Conservation (phyloP, 192 early-diverging fungal genomes). For the Fimicolochytrium jonesii region DNA sequence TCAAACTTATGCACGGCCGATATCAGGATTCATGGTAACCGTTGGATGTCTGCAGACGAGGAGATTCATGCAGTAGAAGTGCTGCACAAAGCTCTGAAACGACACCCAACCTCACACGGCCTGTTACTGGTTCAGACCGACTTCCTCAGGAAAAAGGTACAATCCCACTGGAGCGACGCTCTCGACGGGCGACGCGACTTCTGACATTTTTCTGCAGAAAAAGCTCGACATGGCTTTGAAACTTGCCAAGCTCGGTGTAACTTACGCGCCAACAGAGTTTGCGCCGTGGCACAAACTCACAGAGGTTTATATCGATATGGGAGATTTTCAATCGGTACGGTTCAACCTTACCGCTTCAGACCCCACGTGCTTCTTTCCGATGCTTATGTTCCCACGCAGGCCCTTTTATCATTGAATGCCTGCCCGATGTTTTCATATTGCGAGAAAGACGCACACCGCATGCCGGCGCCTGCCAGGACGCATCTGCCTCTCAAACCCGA, state of each 20-base stretch:
- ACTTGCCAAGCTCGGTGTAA: slow-evolving; percentile 89
- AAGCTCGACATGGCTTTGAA: slow-evolving; percentile 74
- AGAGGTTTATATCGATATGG: slow-evolving; percentile 83
- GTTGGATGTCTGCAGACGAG: slow-evolving; percentile 55
- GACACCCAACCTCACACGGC: slow-evolving; percentile 74
- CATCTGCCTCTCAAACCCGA: slow-evolving; percentile 88
- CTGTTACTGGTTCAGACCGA: slow-evolving; percentile 87
- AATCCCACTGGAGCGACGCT: neutral
- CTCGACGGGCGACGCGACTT: too few species aligned
- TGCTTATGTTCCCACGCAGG: slow-evolving; percentile 57
- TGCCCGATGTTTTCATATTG: slow-evolving; percentile 98
- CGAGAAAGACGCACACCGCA: slow-evolving; percentile 82
- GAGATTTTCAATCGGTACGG: slow-evolving; percentile 76
- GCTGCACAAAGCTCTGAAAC: slow-evolving; percentile 77
- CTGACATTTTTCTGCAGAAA: slow-evolving; percentile 28
- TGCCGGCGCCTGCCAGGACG: slow-evolving; percentile 82
- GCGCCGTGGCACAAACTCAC: slow-evolving; percentile 93
- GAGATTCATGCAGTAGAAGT: slow-evolving; percentile 91
- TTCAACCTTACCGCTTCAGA: too few species aligned
- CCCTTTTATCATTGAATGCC: slow-evolving; percentile 91
- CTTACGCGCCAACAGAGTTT: slow-evolving; percentile 92
- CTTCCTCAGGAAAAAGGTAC: slow-evolving; percentile 76
- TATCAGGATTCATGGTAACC: neutral
- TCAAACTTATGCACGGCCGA: too few species aligned
- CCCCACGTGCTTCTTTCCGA: too few species aligned